Conservation (phyloP, 1,284 basidiomycete species). For the Bjerkandera adusta region DNA sequence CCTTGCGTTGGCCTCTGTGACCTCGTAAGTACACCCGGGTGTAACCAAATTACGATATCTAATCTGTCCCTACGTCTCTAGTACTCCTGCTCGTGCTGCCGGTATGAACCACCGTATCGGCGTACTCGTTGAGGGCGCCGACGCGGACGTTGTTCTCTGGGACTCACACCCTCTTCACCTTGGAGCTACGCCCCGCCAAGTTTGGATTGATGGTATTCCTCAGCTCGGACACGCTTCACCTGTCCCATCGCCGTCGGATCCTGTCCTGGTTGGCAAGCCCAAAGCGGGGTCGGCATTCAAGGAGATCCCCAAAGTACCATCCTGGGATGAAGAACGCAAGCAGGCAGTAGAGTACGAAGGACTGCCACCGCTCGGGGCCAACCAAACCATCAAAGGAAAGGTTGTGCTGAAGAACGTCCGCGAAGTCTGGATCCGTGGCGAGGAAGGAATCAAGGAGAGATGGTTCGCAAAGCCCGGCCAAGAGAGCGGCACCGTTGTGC, state of each 20-base stretch:
- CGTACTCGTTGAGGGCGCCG: conserved; percentile 58
- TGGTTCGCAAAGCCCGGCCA: conserved; percentile 13
- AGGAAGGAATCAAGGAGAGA: conserved; percentile 19
- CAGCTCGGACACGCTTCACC: conserved; percentile 49
- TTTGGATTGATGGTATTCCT: conserved; percentile 69
- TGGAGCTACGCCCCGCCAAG: conserved; percentile 70
- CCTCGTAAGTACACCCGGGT: conserved; percentile 34
- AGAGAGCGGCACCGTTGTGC: conserved; percentile 32
- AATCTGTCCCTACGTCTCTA: not conserved
- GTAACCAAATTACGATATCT: not conserved
- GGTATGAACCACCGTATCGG: conserved; percentile 86
- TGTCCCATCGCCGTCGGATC: conserved; percentile 11
- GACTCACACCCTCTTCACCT: conserved; percentile 80
- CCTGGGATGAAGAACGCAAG: conserved; percentile 54
- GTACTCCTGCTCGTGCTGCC: conserved; percentile 70
- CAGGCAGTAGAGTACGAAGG: conserved; percentile 62
- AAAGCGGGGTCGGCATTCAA: conserved; percentile 50
- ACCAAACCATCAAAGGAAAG: conserved; percentile 32
- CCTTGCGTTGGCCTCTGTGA: conserved; percentile 73
- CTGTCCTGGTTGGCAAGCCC: conserved; percentile 8
- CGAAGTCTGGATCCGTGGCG: conserved; percentile 37
- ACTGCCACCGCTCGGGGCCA: conserved; percentile 56
- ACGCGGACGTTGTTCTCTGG: conserved; percentile 66
- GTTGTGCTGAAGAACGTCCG: conserved; percentile 62
- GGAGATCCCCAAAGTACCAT: conserved; percentile 49